These are phyloP conservation scores for Gaeumannomyces sp. DNA, from an alignment of 2,329 filamentous ascomycete species.

Conservation along the genomic window DNA sequence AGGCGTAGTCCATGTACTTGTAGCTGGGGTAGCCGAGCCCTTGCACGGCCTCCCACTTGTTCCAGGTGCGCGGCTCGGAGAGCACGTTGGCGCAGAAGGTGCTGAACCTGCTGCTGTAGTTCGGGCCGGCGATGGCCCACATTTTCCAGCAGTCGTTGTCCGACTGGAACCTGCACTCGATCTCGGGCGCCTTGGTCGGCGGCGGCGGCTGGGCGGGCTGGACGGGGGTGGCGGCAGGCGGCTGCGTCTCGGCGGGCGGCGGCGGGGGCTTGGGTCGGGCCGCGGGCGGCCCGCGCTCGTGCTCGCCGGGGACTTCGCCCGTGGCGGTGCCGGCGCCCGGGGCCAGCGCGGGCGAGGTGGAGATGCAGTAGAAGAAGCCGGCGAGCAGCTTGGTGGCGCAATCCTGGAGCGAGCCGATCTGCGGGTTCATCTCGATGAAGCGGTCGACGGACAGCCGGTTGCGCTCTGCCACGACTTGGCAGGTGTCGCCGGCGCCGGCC, in stretches of 20 bases:
- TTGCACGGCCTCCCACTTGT: not conserved
- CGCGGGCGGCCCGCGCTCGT: not conserved
- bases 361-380: conserved; percentile 7
- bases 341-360: not conserved
- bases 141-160: not conserved
- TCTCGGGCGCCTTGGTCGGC: not conserved
- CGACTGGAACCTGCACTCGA: not conserved
- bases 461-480: not conserved
- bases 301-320: not conserved
- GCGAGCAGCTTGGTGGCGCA: not conserved
- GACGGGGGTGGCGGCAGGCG: not conserved
- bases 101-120: not conserved
- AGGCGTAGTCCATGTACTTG: not conserved
- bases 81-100: not conserved
- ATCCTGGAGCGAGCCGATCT: not conserved
- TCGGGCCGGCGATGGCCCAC: not conserved
- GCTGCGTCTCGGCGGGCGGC: not conserved
- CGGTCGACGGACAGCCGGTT: conserved; percentile 1
- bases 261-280: not conserved
- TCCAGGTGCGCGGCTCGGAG: not conserved
- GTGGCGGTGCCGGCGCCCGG: not conserved
- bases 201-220: not conserved
- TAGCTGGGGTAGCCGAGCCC: not conserved
- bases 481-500: conserved; percentile 2
- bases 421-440: conserved; percentile 8